A percentile compares a stretch with the other conserved stretches of the same genome.
Evolutionary conservation across 768 basidiomycete genomes (phyloP).

Genomic region (Podaxis pistillaris): DNA sequence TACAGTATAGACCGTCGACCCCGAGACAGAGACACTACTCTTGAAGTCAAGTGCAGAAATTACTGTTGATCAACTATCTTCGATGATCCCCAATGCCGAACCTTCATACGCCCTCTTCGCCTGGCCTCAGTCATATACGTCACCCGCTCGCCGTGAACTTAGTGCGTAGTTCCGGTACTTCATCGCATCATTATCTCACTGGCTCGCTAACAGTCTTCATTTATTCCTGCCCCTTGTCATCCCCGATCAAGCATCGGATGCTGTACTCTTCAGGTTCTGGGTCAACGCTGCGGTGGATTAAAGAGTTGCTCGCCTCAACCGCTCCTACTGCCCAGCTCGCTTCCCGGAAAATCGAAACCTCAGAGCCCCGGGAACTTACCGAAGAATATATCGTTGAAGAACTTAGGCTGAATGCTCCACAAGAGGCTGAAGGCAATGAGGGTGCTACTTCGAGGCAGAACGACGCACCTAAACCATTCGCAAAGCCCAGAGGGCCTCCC

Average conservation of each 20-base stretch:
- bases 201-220: slow-evolving; percentile 63
- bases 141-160: slow-evolving; percentile 52
- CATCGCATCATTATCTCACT: not conserved
- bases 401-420: slow-evolving; percentile 35
- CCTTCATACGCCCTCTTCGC: slow-evolving; percentile 71
- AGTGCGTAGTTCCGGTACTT: slow-evolving; percentile 36
- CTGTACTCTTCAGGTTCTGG: slow-evolving; percentile 76
- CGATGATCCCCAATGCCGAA: slow-evolving; percentile 51
- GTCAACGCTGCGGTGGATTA: slow-evolving; percentile 55
- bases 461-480: slow-evolving; percentile 52
- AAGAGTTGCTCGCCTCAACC: slow-evolving; percentile 44
- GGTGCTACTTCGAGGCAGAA: slow-evolving; percentile 11
- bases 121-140: slow-evolving; percentile 48
- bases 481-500: slow-evolving; percentile 67
- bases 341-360: slow-evolving; percentile 77
- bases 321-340: slow-evolving; percentile 40
- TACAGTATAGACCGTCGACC: slow-evolving; percentile 58
- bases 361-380: slow-evolving; percentile 71
- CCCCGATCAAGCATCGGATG: slow-evolving; percentile 86
- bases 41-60: slow-evolving; percentile 40
- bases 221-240: slow-evolving; percentile 83
- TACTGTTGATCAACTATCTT: slow-evolving; percentile 42
- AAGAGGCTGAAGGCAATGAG: slow-evolving; percentile 4
- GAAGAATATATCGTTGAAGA: slow-evolving; percentile 60
- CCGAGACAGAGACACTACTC: slow-evolving; percentile 56